These are phyloP conservation scores for Leishmania lainsoni DNA, from an alignment of 208 protist species.

Conservation along the genomic window DNA sequence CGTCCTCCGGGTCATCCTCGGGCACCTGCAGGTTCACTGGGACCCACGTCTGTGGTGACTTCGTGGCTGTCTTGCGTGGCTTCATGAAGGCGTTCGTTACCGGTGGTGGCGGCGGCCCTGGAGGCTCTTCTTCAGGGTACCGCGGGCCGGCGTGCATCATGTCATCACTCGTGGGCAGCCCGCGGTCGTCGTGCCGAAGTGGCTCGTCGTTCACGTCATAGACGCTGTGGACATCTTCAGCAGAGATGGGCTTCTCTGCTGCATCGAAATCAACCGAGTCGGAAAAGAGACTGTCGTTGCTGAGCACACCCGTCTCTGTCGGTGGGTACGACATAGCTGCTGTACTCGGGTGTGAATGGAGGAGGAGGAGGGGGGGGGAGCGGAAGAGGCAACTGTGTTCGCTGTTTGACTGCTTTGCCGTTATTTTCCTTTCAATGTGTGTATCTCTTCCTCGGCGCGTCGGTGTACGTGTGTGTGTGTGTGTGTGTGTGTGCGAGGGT, in stretches of 20 bases:
- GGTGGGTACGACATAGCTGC: constrained; percentile 51
- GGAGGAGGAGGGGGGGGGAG: neutral
- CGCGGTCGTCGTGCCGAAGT: constrained; percentile 10
- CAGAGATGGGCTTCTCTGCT: constrained; percentile 50
- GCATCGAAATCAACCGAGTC: constrained; percentile 64
- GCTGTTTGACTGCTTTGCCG: too few species aligned
- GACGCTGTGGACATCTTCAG: constrained; percentile 5
- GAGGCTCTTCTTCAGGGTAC: constrained; percentile 23
- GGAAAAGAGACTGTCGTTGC: constrained; percentile 77
- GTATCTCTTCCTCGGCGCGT: neutral
- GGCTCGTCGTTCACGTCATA: constrained; percentile 5
- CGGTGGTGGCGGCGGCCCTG: constrained; percentile 21
- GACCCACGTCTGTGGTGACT: constrained; percentile 48
- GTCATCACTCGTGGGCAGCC: constrained; percentile 13
- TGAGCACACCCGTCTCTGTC: constrained; percentile 61
- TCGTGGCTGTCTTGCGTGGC: constrained; percentile 40
- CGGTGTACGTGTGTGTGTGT: neutral
- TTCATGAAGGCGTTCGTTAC: constrained; percentile 56
- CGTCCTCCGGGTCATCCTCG: constrained; percentile 65
- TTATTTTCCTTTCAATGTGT: too few species aligned
- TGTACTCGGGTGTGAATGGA: neutral
- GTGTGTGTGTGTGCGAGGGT: neutral
- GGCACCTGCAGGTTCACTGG: constrained; percentile 45
- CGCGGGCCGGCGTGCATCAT: constrained; percentile 10
- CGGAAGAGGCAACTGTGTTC: neutral